These are phyloP conservation scores for Tylopilus sp. DNA, from an alignment of 768 basidiomycete species.

Conservation along the genomic window DNA sequence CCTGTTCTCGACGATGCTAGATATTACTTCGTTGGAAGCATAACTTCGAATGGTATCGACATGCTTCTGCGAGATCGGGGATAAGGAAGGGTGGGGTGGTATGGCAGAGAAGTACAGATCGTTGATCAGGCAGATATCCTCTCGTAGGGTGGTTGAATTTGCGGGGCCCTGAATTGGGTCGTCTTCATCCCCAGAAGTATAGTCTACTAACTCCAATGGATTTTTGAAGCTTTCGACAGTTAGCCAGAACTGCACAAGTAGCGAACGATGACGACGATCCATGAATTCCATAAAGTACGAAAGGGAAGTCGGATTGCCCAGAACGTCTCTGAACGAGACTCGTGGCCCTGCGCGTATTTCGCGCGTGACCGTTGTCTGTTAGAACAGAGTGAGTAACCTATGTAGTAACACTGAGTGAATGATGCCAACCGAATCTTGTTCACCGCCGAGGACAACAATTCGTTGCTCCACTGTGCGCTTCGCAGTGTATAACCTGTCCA, in stretches of 20 bases:
- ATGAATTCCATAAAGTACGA: slow-evolving; percentile 99
- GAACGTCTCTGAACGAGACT: slow-evolving; percentile 70
- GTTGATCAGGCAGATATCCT: slow-evolving; percentile 88
- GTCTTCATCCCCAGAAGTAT: slow-evolving; percentile 56
- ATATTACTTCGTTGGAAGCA: slow-evolving; percentile 45
- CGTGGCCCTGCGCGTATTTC: slow-evolving; percentile 46
- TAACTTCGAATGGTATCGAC: slow-evolving; percentile 68
- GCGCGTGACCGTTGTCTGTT: slow-evolving; percentile 39
- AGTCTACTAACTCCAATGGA: slow-evolving; percentile 81
- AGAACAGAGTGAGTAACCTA: neutral
- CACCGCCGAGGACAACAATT: slow-evolving; percentile 75
- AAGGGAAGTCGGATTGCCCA: slow-evolving; percentile 84
- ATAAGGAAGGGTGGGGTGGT: slow-evolving; percentile 54
- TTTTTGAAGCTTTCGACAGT: slow-evolving; percentile 98
- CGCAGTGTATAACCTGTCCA: slow-evolving; percentile 85
- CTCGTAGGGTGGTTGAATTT: slow-evolving; percentile 61
- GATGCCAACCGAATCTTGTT: slow-evolving; percentile 52
- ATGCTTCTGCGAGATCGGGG: slow-evolving; percentile 67
- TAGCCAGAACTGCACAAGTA: slow-evolving; percentile 95
- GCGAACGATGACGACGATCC: slow-evolving; percentile 81
- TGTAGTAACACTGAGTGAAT: neutral
- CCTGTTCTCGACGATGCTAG: slow-evolving; percentile 40
- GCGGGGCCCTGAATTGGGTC: slow-evolving; percentile 56
- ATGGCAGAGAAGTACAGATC: slow-evolving; percentile 77
- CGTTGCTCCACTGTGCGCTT: slow-evolving; percentile 85